These are phyloP conservation scores for Aspergillus eucalypticola DNA, from an alignment of 2,329 filamentous ascomycete species.

Conservation along the genomic window DNA sequence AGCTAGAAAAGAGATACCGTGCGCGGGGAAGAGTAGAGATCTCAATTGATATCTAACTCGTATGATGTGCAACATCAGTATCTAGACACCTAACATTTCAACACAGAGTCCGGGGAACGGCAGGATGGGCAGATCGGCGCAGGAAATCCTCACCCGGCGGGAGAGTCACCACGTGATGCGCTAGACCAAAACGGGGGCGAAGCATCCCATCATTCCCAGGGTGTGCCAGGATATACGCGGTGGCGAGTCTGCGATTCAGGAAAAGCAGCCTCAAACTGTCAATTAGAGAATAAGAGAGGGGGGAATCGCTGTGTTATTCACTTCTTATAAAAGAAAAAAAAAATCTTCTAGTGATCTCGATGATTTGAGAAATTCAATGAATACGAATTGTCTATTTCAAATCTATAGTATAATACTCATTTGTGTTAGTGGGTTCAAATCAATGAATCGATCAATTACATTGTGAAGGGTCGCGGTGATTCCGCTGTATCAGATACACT, in stretches of 20 bases:
- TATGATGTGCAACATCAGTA: background rate
- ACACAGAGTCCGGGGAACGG: conserved; percentile 7
- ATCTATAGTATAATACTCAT: background rate
- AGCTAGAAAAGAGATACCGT: too few relatives aligned
- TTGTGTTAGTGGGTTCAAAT: background rate
- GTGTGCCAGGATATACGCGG: conserved; percentile 32
- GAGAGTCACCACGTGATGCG: conserved; percentile 27
- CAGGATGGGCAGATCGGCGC: conserved; percentile 14
- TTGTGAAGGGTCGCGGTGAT: background rate
- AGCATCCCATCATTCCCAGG: conserved; percentile 16
- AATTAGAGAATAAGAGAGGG: background rate
- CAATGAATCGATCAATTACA: background rate
- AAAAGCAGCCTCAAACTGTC: conserved; percentile 1
- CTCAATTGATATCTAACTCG: background rate
- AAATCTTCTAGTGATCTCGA: too few relatives aligned
- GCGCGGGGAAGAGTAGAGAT: background rate
- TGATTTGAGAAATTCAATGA: background rate
- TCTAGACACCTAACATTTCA: background rate
- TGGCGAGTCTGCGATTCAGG: conserved; percentile 6
- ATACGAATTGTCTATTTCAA: background rate
- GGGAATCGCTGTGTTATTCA: too few relatives aligned
- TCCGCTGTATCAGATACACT: conserved; percentile 7
- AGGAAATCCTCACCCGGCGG: conserved; percentile 12
- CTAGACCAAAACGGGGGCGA: conserved; percentile 18
- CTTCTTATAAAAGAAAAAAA: too few relatives aligned